A percentile compares a stretch with the other conserved stretches of the same genome.
Evolutionary conservation across 2,329 filamentous ascomycete genomes (phyloP).

Genomic region (Triangularia verruculosa): DNA sequence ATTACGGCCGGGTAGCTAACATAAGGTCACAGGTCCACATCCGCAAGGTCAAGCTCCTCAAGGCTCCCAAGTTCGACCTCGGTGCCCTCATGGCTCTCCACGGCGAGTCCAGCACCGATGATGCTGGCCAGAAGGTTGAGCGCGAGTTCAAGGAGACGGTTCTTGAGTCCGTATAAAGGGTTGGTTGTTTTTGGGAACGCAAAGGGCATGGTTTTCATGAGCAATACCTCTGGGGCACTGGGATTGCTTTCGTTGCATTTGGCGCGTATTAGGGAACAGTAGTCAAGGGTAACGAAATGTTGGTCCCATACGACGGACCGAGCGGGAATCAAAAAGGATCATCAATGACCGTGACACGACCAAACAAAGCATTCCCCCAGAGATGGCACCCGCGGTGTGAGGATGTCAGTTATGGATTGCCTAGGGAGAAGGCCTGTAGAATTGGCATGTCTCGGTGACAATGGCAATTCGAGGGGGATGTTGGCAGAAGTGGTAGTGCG

Average conservation of each 20-base stretch:
- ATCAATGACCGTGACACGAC: conserved; percentile 29
- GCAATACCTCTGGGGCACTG: conserved; percentile 44
- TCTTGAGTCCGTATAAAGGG: conserved; percentile 83
- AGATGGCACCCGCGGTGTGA: conserved; percentile 13
- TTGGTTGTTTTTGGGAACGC: conserved; percentile 42
- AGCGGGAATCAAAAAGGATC: conserved; percentile 36
- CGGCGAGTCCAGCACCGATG: conserved; percentile 94
- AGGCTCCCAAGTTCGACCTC: conserved; percentile 98
- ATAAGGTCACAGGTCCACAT: conserved; percentile 86
- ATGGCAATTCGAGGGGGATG: conserved; percentile 11
- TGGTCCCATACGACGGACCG: conserved; percentile 34
- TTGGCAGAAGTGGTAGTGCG: conserved; percentile 9
- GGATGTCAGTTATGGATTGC: conserved; percentile 8
- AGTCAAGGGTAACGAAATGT: conserved; percentile 36
- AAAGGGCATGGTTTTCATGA: conserved; percentile 40
- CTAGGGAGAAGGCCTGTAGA: conserved; percentile 8
- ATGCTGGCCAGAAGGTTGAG: conserved; percentile 98
- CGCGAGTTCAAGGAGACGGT: conserved; percentile 99
- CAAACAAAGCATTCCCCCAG: conserved; percentile 19
- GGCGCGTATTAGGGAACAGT: conserved; percentile 42
- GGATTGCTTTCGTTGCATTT: conserved; percentile 49
- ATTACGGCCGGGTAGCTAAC: conserved; percentile 22
- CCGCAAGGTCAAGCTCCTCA: conserved; percentile 99
- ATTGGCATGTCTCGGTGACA: conserved; percentile 4
- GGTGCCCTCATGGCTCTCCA: conserved; percentile 94